phyloP scores from a whole-genome alignment of 306 rosid genomes.

The Lupinus albus region DNA sequence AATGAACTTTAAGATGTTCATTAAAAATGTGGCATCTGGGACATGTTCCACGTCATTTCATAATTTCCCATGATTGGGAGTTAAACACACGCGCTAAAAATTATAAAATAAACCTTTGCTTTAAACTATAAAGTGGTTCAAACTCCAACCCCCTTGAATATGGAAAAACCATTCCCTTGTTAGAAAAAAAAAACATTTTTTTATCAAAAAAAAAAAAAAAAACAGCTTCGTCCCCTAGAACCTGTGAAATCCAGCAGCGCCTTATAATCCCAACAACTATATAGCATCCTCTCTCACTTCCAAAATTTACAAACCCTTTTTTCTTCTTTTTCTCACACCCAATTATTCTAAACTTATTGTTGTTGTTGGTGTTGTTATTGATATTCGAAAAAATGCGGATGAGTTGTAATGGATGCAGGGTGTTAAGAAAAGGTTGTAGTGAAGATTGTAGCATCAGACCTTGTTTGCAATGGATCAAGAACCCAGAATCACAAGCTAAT shows the following conservation, averaged over 20 bases:
- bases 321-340: not conserved
- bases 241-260: constrained; percentile 64
- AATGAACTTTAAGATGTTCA: not conserved
- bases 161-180: constrained; percentile 55
- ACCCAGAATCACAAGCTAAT: constrained; percentile 82
- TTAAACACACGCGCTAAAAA: constrained; percentile 33
- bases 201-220: not conserved
- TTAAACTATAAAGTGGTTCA: constrained; percentile 37
- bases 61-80: constrained; percentile 13
- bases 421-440: constrained; percentile 85
- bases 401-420: constrained; percentile 95
- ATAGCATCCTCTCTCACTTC: constrained; percentile 19
- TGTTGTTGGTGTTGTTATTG: too few species aligned
- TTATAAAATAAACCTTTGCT: too few species aligned
- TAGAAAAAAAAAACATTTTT: not conserved
- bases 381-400: constrained; percentile 74
- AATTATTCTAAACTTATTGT: not conserved
- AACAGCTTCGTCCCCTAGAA: constrained; percentile 59
- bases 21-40: not conserved
- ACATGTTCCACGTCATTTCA: not conserved
- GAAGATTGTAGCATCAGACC: constrained; percentile 89
- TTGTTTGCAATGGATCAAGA: constrained; percentile 86
- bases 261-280: constrained; percentile 29
- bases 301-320: not conserved
- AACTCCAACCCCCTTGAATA: constrained; percentile 50